A percentile compares a stretch with the other conserved stretches of the same genome.
These are phyloP conservation scores for Russula sp. DNA, from an alignment of 768 basidiomycete species.

Conservation along the genomic window DNA sequence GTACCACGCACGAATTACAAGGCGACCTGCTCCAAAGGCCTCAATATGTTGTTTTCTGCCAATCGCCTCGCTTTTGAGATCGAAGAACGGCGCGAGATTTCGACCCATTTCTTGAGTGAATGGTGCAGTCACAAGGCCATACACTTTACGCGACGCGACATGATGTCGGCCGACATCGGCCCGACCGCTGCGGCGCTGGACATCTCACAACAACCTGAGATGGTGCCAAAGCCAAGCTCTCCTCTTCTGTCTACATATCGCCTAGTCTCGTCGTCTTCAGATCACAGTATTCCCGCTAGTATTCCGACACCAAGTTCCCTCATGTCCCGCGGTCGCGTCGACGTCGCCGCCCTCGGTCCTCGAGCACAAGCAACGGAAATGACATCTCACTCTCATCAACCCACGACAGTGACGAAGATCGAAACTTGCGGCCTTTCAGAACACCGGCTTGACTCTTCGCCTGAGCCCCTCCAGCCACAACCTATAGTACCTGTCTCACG, in stretches of 20 bases:
- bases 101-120: conserved; percentile 8
- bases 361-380: conserved; percentile 22
- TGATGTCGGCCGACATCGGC: too few relatives aligned
- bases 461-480: conserved; percentile 2
- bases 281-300: conserved; percentile 8
- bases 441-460: conserved; percentile 8
- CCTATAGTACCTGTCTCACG: conserved; percentile 15
- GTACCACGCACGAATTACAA: conserved; percentile 23
- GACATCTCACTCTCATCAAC: conserved; percentile 26
- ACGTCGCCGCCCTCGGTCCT: conserved; percentile 24
- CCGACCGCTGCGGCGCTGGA: too few relatives aligned
- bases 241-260: conserved; percentile 7
- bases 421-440: conserved; percentile 14
- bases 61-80: conserved; percentile 25
- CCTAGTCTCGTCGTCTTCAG: conserved; percentile 15
- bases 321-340: conserved; percentile 14
- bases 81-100: conserved; percentile 8
- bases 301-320: conserved; percentile 20
- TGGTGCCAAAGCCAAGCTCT: conserved; percentile 5
- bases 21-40: too few relatives aligned
- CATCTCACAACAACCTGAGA: not conserved
- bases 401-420: conserved; percentile 23
- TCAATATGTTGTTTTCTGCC: conserved; percentile 29
- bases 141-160: too few relatives aligned
- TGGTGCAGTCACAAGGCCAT: too few relatives aligned